phyloP scores from a whole-genome alignment of 257 asterid genomes.

The Nicotiana attenuata region DNA sequence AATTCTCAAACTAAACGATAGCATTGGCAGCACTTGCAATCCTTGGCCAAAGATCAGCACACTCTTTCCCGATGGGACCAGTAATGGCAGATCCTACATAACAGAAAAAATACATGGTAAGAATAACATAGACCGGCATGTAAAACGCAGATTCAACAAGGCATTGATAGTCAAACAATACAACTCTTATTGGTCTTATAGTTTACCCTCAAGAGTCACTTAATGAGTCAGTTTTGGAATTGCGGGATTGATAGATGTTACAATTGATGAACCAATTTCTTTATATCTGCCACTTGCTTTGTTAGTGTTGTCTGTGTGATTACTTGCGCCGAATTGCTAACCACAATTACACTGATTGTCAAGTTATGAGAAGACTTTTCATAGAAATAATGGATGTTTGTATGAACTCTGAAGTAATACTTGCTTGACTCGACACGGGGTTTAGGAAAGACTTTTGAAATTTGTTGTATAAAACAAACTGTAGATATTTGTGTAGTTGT shows the following conservation, averaged over 20 bases:
- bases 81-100: slow-evolving; percentile 60
- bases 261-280: not conserved
- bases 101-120: not conserved
- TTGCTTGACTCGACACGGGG: too few relatives aligned
- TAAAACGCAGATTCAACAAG: too few relatives aligned
- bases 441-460: too few relatives aligned
- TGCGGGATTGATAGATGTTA: not conserved
- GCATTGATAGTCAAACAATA: not conserved
- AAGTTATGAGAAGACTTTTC: not conserved
- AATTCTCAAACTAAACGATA: slow-evolving; percentile 28
- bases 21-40: slow-evolving; percentile 70
- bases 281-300: not conserved
- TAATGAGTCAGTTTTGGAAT: too few relatives aligned
- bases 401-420: too few relatives aligned
- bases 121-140: not conserved
- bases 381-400: not conserved
- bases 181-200: too few relatives aligned
- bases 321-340: not conserved
- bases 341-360: not conserved
- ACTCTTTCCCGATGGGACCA: slow-evolving; percentile 68
- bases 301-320: not conserved
- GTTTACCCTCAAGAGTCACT: too few relatives aligned
- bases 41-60: slow-evolving; percentile 75
- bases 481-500: too few relatives aligned
- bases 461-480: too few relatives aligned